These are phyloP conservation scores for Daldinia bambusicola DNA, from an alignment of 495 filamentous ascomycete genomes.

Conservation along the genomic window DNA sequence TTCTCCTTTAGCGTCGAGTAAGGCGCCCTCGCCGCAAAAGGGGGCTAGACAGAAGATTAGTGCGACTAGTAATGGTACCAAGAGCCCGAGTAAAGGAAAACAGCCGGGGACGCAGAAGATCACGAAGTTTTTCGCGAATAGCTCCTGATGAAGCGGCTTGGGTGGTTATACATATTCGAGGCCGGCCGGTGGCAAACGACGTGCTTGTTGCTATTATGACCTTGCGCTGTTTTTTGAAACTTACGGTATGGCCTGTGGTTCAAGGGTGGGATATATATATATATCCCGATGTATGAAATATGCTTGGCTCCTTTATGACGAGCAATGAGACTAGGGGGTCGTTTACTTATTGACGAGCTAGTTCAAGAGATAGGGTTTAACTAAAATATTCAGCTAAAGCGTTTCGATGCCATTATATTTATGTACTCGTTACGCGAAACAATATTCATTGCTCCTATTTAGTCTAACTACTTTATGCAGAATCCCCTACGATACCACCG, in stretches of 20 bases:
- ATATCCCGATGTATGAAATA: background rate
- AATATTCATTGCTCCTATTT: slow-evolving; percentile 5
- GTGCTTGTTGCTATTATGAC: too few species aligned
- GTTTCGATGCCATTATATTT: too few species aligned
- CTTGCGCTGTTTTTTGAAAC: too few species aligned
- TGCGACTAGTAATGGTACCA: slow-evolving; percentile 50
- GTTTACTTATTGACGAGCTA: too few species aligned
- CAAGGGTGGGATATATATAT: background rate
- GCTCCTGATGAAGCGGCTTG: slow-evolving; percentile 48
- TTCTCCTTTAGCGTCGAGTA: slow-evolving; percentile 22
- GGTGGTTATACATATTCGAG: background rate
- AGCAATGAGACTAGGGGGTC: too few species aligned
- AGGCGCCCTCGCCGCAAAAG: slow-evolving; percentile 33
- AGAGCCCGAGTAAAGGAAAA: slow-evolving; percentile 57
- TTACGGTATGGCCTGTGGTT: too few species aligned
- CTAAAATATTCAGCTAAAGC: too few species aligned
- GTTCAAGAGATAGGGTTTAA: too few species aligned
- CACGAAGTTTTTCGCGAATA: slow-evolving; percentile 83
- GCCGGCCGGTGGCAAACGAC: too few species aligned
- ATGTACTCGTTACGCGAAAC: too few species aligned
- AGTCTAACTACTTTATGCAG: too few species aligned
- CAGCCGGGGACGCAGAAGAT: slow-evolving; percentile 77
- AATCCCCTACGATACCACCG: background rate
- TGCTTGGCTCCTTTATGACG: background rate
- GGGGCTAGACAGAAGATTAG: slow-evolving; percentile 42